phyloP scores from a whole-genome alignment of 352 stramenopile species.

The Globisporangium barbulae region DNA sequence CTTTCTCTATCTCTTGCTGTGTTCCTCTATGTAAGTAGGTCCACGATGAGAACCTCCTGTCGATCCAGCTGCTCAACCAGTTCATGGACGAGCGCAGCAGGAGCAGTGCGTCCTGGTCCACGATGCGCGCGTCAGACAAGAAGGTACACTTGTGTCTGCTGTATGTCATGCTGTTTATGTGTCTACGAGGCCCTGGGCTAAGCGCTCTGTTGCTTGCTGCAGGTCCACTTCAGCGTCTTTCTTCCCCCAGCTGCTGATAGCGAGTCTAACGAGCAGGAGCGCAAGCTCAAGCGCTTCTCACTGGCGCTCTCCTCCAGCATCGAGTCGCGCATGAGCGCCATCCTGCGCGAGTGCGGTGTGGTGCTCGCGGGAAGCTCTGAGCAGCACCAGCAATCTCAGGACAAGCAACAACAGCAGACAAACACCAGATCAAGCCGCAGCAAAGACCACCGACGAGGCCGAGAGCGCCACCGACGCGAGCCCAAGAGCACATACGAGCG shows the following conservation, averaged over 20 bases:
- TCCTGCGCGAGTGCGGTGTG: constrained; percentile 52
- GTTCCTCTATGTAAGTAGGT: constrained; percentile 21
- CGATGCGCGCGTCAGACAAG: neutral
- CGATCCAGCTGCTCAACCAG: constrained; percentile 68
- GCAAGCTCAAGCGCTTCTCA: constrained; percentile 42
- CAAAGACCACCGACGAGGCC: neutral
- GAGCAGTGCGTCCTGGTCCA: constrained; percentile 2
- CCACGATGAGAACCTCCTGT: constrained; percentile 68
- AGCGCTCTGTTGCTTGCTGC: neutral
- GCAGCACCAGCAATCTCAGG: neutral
- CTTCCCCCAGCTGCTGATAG: constrained; percentile 1
- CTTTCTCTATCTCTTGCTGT: neutral
- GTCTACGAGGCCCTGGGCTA: neutral
- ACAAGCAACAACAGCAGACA: constrained; percentile 5
- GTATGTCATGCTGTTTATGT: neutral
- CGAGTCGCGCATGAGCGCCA: constrained; percentile 43
- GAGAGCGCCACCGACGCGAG: constrained; percentile 13
- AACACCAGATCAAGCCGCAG: neutral
- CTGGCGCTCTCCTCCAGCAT: constrained; percentile 42
- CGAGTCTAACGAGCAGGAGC: constrained; percentile 7
- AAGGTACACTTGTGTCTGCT: neutral
- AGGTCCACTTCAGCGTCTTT: constrained; percentile 40
- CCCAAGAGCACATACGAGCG: constrained; percentile 3
- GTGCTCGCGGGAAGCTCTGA: constrained; percentile 16
- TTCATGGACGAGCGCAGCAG: constrained; percentile 53